These are phyloP conservation scores for Retiboletus fuscus DNA, from an alignment of 1,284 basidiomycete genomes.

Conservation along the genomic window DNA sequence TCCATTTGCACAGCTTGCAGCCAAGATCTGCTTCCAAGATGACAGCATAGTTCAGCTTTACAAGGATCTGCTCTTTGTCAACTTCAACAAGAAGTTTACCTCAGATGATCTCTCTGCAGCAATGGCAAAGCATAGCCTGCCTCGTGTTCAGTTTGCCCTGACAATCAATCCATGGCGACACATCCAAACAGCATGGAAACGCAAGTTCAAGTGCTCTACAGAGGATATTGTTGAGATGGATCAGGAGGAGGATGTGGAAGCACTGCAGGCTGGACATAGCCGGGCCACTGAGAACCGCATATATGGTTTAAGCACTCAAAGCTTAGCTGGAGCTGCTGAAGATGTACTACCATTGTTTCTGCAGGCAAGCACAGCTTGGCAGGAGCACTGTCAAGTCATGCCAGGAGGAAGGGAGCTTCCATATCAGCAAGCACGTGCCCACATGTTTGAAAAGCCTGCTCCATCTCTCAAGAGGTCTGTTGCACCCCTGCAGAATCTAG, in stretches of 20 bases:
- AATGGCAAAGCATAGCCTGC: constrained; percentile 22
- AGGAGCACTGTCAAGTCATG: constrained; percentile 29
- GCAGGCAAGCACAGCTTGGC: constrained; percentile 46
- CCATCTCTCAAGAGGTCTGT: no score
- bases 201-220: constrained; percentile 27
- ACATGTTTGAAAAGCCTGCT: no score
- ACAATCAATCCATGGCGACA: constrained; percentile 45
- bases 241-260: constrained; percentile 26
- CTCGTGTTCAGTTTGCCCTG: constrained; percentile 23
- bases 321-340: constrained; percentile 40
- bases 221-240: constrained; percentile 25
- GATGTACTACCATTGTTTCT: constrained; percentile 47
- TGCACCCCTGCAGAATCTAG: no score
- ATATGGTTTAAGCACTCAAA: constrained; percentile 38
- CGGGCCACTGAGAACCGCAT: constrained; percentile 40
- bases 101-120: background rate
- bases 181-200: constrained; percentile 42
- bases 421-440: background rate
- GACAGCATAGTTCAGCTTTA: constrained; percentile 27
- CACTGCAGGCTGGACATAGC: constrained; percentile 45
- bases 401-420: background rate
- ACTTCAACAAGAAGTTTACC: constrained; percentile 33
- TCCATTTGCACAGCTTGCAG: constrained; percentile 42
- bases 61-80: constrained; percentile 40
- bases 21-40: constrained; percentile 16